Evolutionary conservation across 805 yeast genomes (phyloP).

Genomic region (Zygotorulaspora sp.): DNA sequence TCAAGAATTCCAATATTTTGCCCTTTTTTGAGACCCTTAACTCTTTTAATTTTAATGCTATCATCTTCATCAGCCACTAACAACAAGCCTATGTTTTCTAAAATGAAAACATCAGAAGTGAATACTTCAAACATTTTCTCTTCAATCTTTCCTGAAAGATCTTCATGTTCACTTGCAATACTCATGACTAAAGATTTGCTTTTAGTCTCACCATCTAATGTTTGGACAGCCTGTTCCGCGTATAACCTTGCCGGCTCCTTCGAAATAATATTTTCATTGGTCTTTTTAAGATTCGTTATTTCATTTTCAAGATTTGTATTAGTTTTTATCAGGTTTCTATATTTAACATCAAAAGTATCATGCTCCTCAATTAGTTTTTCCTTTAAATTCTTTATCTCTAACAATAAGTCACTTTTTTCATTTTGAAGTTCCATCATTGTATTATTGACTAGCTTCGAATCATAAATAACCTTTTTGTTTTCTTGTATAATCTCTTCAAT

Average conservation of each 20-base stretch:
- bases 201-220: conserved; percentile 43
- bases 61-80: conserved; percentile 32
- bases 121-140: conserved; percentile 35
- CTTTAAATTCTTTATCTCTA: neutral
- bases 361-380: conserved; percentile 1
- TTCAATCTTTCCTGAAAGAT: conserved; percentile 4
- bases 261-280: conserved; percentile 9
- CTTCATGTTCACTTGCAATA: neutral
- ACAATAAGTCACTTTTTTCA: conserved; percentile 41
- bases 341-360: neutral
- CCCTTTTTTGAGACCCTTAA: conserved; percentile 65
- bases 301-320: neutral
- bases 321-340: neutral
- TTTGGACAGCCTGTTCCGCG: conserved; percentile 12
- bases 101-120: conserved; percentile 48
- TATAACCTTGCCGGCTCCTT: conserved; percentile 16
- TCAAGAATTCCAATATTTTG: conserved; percentile 34
- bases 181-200: conserved; percentile 41
- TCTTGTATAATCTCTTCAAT: conserved; percentile 9
- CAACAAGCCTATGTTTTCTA: conserved; percentile 75
- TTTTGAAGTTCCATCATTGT: conserved; percentile 44
- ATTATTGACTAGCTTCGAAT: conserved; percentile 13
- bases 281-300: conserved; percentile 17
- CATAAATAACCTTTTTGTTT: conserved; percentile 15
- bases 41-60: conserved; percentile 58